Base-by-base conservation (phyloP, 371 early-diverging fungal species). In the Nematocida sp. region DNA sequence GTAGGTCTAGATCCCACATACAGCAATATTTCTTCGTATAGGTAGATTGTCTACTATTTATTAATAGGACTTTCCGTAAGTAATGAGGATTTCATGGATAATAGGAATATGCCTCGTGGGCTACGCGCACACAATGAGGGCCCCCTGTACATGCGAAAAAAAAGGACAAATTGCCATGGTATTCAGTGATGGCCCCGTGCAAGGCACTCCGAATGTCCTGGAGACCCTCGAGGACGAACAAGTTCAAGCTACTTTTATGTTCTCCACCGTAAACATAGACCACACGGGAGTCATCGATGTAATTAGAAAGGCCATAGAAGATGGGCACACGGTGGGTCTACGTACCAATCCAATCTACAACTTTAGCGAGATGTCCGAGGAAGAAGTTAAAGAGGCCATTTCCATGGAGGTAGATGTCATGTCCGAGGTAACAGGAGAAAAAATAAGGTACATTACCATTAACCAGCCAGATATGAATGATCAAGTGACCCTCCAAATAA, bases 291-390 rank as follows among this genome's bases (percentile, higher is more conserved):
- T 80, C 7, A 11, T 47, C n/a, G 49, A 55, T 1, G 36, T 79
- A 4, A 68, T 77, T 20, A 53, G 56, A 26, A 30, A 66, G 55
- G 80, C 80, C 20, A 57, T 53, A 20, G 77, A 82, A 5, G 80
- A 81, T 9, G 81, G 80, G 9, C 81, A 84, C 60, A 65, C 50
- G n/a, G 78, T 84, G 9, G 84, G 82, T 39, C 55, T 84, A 18
- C 71, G 84, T 32, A 40, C 77, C 1, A 81, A 77, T 57, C 84
- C 84, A 42, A 66, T 54, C 9, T 76, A 81, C 55, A 56, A 81
- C 39, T 84, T 80, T 54, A 63, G 64, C 26, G 36, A 63, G 5
- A 71, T 80, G 71, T 45, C 64, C 28, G 23, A 33, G 5, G 69
- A 79, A 42, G 79, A 66, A 9, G 60, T 84, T 9, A 75, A 67